Base-by-base conservation (phyloP, 257 asterid genomes). In the Buddleja alternifolia region DNA sequence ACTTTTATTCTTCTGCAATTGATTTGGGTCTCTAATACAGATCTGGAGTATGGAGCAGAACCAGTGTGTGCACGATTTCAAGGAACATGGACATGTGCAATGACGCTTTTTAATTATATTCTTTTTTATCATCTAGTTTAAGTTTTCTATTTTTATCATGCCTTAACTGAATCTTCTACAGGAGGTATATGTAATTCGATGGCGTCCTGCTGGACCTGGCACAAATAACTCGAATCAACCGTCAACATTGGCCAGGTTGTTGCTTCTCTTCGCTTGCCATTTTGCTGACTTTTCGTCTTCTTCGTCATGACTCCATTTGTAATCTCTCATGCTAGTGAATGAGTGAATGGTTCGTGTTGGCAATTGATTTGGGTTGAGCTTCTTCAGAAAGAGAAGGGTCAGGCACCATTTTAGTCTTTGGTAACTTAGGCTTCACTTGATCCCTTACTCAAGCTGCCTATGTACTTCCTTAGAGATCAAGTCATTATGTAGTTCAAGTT, bases 131-230 rank as follows among this genome's bases (percentile, higher is more conserved):
- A 50, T 40, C n/a, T 1, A 24, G 3, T 8, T 8, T 57, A 51
- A 9, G 39, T 15, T 42, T 57, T 29, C 34, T 29, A 2, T 1
- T 29, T 29, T 29, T 29, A 29, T 29, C 34, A 1, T 29, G 34
- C 34, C 34, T 29, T 5, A 29, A 29, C 53, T 41, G 19, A 34
- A 36, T 60, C 23, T 32, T n/a, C 46, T 62, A 25, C 64, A 74
- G 83, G 77, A 65, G 74, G 70, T 78, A 70, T 69, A 74, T 55
- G 65, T 72, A 40, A 63, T 78, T 37, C 60, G 80, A 59, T 78
- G 83, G 83, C 73, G 83, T 45, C 83, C 83, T 46, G 69, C 71
- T 29, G 74, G 80, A n/a, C n/a, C n/a, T n/a, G n/a, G n/a, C n/a
- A n/a, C n/a, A n/a, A n/a, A n/a, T n/a, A n/a, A n/a, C 61, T 73